A percentile compares a stretch with the other conserved stretches of the same genome.
Conservation (phyloP, 2,329 filamentous ascomycete species). For the Fusarium devonianum region DNA sequence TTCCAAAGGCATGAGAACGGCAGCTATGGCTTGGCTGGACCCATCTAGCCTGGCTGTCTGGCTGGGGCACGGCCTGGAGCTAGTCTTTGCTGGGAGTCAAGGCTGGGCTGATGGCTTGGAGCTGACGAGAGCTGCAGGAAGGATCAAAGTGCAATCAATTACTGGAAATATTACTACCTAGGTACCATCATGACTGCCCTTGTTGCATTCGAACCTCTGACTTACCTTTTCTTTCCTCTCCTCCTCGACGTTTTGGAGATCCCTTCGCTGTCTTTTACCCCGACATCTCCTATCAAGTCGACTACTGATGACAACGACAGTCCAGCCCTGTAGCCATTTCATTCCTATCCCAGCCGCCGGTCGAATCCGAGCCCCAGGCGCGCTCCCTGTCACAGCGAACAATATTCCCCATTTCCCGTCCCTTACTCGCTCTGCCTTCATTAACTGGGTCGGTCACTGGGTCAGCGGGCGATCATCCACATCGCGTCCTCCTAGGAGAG, state of each 20-base stretch:
- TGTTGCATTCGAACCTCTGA: neutral
- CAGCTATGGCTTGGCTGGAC: constrained; percentile 28
- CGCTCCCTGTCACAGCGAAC: constrained; percentile 9
- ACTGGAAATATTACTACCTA: constrained; percentile 6
- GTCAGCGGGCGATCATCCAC: constrained; percentile 25
- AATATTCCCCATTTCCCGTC: constrained; percentile 9
- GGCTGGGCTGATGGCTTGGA: constrained; percentile 30
- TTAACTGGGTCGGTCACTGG: constrained; percentile 16
- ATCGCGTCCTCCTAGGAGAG: constrained; percentile 14
- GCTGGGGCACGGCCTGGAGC: constrained; percentile 30
- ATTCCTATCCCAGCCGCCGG: constrained; percentile 13
- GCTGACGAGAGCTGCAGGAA: constrained; percentile 20
- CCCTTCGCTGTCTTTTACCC: constrained; percentile 7
- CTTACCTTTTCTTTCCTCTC: constrained; percentile 7
- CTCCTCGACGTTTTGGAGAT: neutral
- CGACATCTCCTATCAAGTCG: constrained; percentile 4
- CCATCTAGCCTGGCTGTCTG: constrained; percentile 32
- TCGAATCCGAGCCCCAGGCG: constrained; percentile 29
- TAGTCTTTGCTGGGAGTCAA: constrained; percentile 26
- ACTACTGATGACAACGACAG: neutral
- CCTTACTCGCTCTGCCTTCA: neutral
- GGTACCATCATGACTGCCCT: neutral
- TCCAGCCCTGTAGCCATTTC: neutral
- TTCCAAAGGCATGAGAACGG: constrained; percentile 14
- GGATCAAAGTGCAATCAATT: neutral